Percentiles rank a stretch among this genome's conserved stretches.
These are phyloP conservation scores for Fusarium agapanthi DNA, from an alignment of 2,329 filamentous ascomycete genomes.

Conservation along the genomic window DNA sequence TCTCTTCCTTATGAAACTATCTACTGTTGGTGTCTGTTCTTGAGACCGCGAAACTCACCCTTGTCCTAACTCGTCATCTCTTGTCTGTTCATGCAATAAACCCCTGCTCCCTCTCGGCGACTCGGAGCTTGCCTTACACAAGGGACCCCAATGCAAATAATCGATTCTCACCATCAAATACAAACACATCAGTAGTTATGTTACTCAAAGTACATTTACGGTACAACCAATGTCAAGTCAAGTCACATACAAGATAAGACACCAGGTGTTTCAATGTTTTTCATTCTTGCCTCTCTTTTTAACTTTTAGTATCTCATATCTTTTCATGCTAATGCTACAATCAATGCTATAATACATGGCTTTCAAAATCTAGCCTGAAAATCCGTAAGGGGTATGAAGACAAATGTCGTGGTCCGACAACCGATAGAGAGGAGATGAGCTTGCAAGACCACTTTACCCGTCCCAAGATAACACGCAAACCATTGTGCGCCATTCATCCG, in stretches of 20 bases:
- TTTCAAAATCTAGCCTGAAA: constrained; percentile 42
- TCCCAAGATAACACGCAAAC: constrained; percentile 57
- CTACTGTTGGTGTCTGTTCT: not conserved
- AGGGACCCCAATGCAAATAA: not conserved
- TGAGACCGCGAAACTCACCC: not conserved
- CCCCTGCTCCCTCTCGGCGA: constrained; percentile 9
- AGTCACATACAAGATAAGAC: not conserved
- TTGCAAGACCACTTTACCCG: constrained; percentile 45
- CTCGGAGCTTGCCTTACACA: constrained; percentile 9
- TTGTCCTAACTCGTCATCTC: constrained; percentile 6
- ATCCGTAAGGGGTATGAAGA: constrained; percentile 44
- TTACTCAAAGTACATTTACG: too few relatives aligned
- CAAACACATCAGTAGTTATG: not conserved
- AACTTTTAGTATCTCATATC: constrained; percentile 29
- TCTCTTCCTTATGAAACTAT: not conserved
- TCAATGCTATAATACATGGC: constrained; percentile 49
- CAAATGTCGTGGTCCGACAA: constrained; percentile 37
- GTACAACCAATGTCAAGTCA: not conserved
- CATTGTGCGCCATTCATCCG: constrained; percentile 55
- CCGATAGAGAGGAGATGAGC: constrained; percentile 50
- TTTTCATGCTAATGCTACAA: constrained; percentile 44
- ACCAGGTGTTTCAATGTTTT: constrained; percentile 2
- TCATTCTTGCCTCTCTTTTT: constrained; percentile 25
- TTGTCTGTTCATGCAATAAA: constrained; percentile 14
- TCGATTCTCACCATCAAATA: not conserved